Evolutionary conservation across 1,284 basidiomycete genomes (phyloP).

Genomic region (Microbotryum silenes-acaulis): DNA sequence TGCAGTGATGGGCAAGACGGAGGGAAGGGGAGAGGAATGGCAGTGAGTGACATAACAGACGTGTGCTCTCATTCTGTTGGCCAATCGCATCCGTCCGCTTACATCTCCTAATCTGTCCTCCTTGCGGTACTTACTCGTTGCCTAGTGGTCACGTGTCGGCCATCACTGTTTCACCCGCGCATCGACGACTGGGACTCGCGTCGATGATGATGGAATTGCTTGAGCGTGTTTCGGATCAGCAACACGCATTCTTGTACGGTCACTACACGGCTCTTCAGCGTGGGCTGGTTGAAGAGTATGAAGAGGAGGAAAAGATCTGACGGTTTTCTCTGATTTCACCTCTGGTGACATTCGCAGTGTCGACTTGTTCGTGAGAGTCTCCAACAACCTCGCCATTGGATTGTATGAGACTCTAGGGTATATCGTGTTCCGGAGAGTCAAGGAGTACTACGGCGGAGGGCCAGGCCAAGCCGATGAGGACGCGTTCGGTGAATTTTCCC

Average conservation of each 20-base stretch:
- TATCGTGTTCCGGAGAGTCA: slow-evolving; percentile 72
- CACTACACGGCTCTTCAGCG: background rate
- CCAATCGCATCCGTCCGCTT: background rate
- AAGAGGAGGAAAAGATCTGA: background rate
- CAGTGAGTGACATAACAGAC: slow-evolving; percentile 44
- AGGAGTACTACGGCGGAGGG: slow-evolving; percentile 74
- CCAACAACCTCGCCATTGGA: slow-evolving; percentile 61
- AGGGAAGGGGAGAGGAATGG: slow-evolving; percentile 63
- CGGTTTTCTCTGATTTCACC: background rate
- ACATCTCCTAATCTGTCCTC: slow-evolving; percentile 8
- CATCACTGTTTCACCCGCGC: slow-evolving; percentile 82
- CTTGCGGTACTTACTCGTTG: background rate
- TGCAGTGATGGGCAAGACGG: slow-evolving; percentile 75
- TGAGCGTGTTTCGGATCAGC: slow-evolving; percentile 66
- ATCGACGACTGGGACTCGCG: slow-evolving; percentile 72
- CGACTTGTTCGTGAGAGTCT: slow-evolving; percentile 80
- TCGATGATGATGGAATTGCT: slow-evolving; percentile 72
- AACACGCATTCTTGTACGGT: slow-evolving; percentile 30
- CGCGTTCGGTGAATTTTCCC: slow-evolving; percentile 66
- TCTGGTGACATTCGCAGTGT: slow-evolving; percentile 52
- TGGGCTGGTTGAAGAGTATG: background rate
- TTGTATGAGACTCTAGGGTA: slow-evolving; percentile 86
- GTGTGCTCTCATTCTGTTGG: background rate
- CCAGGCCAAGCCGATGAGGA: slow-evolving; percentile 75
- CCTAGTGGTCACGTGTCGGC: slow-evolving; percentile 72